Conservation (phyloP, 2,329 filamentous ascomycete species). For the Phialocephala subalpina region DNA sequence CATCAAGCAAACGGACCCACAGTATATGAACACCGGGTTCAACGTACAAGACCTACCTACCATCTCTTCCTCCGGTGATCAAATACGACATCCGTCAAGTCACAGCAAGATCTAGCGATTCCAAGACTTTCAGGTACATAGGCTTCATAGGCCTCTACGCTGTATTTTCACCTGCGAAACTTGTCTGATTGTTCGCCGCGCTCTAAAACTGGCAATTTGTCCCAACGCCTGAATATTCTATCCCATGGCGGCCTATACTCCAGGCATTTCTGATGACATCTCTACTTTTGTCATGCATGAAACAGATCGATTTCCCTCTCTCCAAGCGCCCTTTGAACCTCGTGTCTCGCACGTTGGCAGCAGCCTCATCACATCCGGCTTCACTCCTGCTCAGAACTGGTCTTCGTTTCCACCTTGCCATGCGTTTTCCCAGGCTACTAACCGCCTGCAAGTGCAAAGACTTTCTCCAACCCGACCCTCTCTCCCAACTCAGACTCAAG, state of each 20-base stretch:
- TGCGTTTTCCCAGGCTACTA: slow-evolving; percentile 9
- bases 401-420: slow-evolving; percentile 8
- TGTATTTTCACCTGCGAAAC: slow-evolving; percentile 7
- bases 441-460: no score
- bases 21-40: no score
- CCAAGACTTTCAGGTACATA: slow-evolving; percentile 3
- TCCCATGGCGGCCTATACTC: slow-evolving; percentile 9
- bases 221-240: slow-evolving; percentile 1
- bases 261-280: no score
- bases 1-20: no score
- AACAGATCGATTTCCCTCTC: slow-evolving; percentile 3
- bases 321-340: not conserved
- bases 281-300: no score
- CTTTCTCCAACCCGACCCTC: no score
- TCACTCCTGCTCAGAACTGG: slow-evolving; percentile 7
- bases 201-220: slow-evolving; percentile 2
- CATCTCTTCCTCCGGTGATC: slow-evolving; percentile 10
- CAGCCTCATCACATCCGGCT: not conserved
- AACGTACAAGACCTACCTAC: slow-evolving; percentile 9
- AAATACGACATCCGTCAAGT: no score
- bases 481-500: no score
- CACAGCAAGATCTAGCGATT: slow-evolving; percentile 6
- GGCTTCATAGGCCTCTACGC: slow-evolving; percentile 6
- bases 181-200: slow-evolving; percentile 3
- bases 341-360: not conserved